phyloP scores from a whole-genome alignment of 768 basidiomycete genomes.

The Hemileccinum rubropunctum region DNA sequence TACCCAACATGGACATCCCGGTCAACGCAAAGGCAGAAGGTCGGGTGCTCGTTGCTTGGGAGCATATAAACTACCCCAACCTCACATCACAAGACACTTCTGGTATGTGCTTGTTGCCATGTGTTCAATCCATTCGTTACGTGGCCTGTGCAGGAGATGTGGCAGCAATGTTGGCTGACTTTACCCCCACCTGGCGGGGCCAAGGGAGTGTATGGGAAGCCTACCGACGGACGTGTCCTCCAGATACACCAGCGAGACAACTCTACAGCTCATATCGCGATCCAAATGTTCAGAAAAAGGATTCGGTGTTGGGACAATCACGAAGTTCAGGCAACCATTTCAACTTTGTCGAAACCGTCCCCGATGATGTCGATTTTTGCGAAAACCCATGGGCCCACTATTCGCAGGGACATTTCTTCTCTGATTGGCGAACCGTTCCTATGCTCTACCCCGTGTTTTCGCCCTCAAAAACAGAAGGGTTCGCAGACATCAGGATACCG shows the following conservation, averaged over 20 bases:
- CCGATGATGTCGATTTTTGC: conserved; percentile 79
- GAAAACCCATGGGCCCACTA: conserved; percentile 77
- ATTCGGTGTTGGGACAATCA: conserved; percentile 27
- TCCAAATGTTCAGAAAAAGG: conserved; percentile 28
- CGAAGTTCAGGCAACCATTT: conserved; percentile 51
- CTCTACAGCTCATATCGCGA: conserved; percentile 77
- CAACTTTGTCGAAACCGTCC: conserved; percentile 56
- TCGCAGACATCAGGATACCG: conserved; percentile 88
- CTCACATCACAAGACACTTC: conserved; percentile 45
- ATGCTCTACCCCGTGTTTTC: conserved; percentile 93
- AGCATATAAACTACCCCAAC: conserved; percentile 72
- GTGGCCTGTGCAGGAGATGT: conserved; percentile 41
- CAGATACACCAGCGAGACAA: conserved; percentile 73
- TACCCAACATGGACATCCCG: conserved; percentile 94
- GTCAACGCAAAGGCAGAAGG: conserved; percentile 95
- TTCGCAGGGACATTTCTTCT: conserved; percentile 94
- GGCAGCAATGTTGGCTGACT: conserved; percentile 56
- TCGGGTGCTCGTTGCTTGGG: conserved; percentile 91
- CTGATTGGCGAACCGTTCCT: conserved; percentile 89
- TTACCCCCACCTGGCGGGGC: conserved; percentile 82
- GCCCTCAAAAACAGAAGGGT: conserved; percentile 83
- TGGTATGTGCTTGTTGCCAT: conserved; percentile 20
- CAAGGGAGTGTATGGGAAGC: conserved; percentile 91
- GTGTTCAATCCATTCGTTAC: not conserved
- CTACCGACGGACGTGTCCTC: conserved; percentile 88